Conservation (phyloP, 2,329 filamentous ascomycete genomes). For the Bipolaris victoriae region DNA sequence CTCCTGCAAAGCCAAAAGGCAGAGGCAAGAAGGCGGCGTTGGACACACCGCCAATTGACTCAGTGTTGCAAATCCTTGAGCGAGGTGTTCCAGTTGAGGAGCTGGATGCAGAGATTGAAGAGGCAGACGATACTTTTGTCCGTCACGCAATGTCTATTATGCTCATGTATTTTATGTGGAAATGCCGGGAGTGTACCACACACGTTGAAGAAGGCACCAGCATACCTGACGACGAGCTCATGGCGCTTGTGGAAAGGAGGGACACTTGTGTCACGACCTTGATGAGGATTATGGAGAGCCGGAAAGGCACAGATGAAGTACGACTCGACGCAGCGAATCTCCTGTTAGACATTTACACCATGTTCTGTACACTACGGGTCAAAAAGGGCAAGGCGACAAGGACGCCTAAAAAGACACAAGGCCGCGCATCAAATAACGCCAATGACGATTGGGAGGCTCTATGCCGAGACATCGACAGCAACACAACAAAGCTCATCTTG, state of each 20-base stretch:
- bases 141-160: slow-evolving; percentile 76
- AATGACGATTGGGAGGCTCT: slow-evolving; percentile 62
- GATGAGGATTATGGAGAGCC: slow-evolving; percentile 56
- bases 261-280: slow-evolving; percentile 60
- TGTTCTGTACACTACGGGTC: slow-evolving; percentile 75
- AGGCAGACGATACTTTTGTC: slow-evolving; percentile 79
- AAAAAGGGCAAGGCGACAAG: slow-evolving; percentile 40
- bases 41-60: slow-evolving; percentile 63
- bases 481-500: slow-evolving; percentile 69
- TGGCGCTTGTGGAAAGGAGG: slow-evolving; percentile 59
- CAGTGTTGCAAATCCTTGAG: slow-evolving; percentile 73
- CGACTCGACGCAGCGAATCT: slow-evolving; percentile 76
- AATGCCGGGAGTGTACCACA: slow-evolving; percentile 63
- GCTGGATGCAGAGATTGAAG: slow-evolving; percentile 72
- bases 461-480: slow-evolving; percentile 70
- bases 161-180: slow-evolving; percentile 96
- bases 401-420: slow-evolving; percentile 41
- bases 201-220: slow-evolving; percentile 47
- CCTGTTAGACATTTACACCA: slow-evolving; percentile 80
- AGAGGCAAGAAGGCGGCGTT: slow-evolving; percentile 36
- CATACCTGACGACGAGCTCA: slow-evolving; percentile 65
- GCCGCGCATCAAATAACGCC: slow-evolving; percentile 30
- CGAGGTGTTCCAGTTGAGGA: slow-evolving; percentile 72
- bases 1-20: slow-evolving; percentile 49
- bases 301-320: slow-evolving; percentile 75